phyloP scores from a whole-genome alignment of 129 eudicot species.

The Escallonia herrerae region DNA sequence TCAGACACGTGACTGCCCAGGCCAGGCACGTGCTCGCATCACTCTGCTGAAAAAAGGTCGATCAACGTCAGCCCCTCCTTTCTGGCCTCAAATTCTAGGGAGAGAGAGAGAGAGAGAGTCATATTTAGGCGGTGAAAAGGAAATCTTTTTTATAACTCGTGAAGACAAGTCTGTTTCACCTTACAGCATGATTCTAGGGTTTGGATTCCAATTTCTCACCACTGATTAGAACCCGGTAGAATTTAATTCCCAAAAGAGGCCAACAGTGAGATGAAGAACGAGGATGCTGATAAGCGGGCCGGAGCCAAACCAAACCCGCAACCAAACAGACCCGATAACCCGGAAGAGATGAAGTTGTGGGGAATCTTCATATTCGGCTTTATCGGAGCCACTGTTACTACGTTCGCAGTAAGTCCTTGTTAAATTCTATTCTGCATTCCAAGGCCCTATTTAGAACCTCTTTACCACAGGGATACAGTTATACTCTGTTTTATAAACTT shows the following conservation, averaged over 20 bases:
- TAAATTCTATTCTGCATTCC: background rate
- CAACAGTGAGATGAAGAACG: constrained; percentile 20
- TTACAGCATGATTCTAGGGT: constrained; percentile 9
- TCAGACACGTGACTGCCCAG: no score
- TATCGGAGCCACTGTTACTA: constrained; percentile 77
- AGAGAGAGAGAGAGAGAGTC: background rate
- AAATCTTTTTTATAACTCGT: no score
- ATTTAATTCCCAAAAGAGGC: constrained; percentile 13
- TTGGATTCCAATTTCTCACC: constrained; percentile 1
- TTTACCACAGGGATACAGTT: no score
- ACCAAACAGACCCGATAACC: constrained; percentile 12
- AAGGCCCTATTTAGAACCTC: no score
- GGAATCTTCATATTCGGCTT: constrained; percentile 63
- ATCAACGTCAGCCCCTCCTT: background rate
- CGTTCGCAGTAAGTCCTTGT: constrained; percentile 44
- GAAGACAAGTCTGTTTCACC: background rate
- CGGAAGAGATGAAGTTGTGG: constrained; percentile 43
- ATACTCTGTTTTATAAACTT: background rate
- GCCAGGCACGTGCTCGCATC: background rate
- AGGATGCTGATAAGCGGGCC: constrained; percentile 15
- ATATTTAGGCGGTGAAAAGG: background rate
- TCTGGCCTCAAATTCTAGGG: background rate
- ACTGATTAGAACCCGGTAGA: background rate
- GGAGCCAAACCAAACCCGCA: constrained; percentile 21
- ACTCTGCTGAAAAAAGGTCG: background rate